phyloP scores from a whole-genome alignment of 2,329 filamentous ascomycete genomes.

The Talaromyces sp. region DNA sequence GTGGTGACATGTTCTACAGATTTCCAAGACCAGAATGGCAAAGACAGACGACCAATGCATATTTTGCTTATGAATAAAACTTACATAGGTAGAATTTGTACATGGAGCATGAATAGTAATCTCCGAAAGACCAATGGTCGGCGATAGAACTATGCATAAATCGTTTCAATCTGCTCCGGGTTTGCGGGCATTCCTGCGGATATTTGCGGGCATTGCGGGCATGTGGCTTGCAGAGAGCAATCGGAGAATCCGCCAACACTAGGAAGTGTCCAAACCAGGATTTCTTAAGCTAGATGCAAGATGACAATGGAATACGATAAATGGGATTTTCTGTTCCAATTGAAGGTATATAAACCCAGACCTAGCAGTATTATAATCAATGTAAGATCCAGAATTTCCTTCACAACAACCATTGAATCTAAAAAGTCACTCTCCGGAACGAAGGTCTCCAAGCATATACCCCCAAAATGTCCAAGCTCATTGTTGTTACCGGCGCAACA shows the following conservation, averaged over 20 bases:
- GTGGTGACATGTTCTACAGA: too few species aligned
- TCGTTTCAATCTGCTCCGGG: neutral
- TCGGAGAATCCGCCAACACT: neutral
- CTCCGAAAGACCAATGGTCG: too few species aligned
- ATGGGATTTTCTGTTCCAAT: neutral
- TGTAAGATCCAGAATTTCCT: neutral
- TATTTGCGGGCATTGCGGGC: neutral
- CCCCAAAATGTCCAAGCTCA: slow-evolving; percentile 26
- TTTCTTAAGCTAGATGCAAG: neutral
- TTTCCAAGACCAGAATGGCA: too few species aligned
- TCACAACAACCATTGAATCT: neutral
- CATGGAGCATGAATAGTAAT: too few species aligned
- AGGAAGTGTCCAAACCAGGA: neutral
- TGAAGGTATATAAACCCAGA: neutral
- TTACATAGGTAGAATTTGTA: too few species aligned
- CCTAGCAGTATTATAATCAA: neutral
- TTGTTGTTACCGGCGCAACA: slow-evolving; percentile 37
- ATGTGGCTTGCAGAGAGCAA: neutral
- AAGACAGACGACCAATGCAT: too few species aligned
- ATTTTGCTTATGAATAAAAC: too few species aligned
- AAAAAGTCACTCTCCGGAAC: neutral
- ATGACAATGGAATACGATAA: neutral
- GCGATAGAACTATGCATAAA: neutral
- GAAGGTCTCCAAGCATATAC: neutral
- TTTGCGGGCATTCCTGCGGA: neutral